These are phyloP conservation scores for Phoma sp. DNA, from an alignment of 2,329 filamentous ascomycete species.

Conservation along the genomic window DNA sequence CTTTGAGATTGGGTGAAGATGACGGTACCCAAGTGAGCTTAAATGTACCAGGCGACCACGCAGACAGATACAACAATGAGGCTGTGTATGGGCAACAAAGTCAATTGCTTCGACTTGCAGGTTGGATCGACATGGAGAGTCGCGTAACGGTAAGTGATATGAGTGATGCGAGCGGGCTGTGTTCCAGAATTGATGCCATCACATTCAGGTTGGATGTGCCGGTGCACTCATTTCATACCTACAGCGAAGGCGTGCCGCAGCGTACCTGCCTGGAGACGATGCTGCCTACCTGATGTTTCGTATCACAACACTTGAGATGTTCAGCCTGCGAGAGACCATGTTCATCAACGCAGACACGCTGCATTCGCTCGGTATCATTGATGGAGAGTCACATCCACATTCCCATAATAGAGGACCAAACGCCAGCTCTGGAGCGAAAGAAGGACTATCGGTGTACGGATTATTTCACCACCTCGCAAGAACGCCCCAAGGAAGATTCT, in stretches of 20 bases:
- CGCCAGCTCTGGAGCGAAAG: slow-evolving; percentile 71
- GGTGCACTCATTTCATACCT: slow-evolving; percentile 86
- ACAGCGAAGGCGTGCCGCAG: slow-evolving; percentile 69
- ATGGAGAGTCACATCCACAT: slow-evolving; percentile 83
- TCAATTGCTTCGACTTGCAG: slow-evolving; percentile 71
- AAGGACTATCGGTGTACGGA: slow-evolving; percentile 83
- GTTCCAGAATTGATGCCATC: slow-evolving; percentile 12
- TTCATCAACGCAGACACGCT: slow-evolving; percentile 84
- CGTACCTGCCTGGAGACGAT: slow-evolving; percentile 68
- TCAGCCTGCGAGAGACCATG: slow-evolving; percentile 71
- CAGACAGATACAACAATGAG: slow-evolving; percentile 50
- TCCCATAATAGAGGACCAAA: slow-evolving; percentile 76
- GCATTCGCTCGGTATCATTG: slow-evolving; percentile 82
- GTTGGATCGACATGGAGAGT: slow-evolving; percentile 77
- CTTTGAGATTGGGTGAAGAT: slow-evolving; percentile 61
- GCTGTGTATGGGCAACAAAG: slow-evolving; percentile 66
- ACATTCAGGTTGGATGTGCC: slow-evolving; percentile 74
- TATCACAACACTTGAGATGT: slow-evolving; percentile 74
- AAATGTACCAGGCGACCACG: slow-evolving; percentile 66
- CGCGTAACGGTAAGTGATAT: slow-evolving; percentile 63
- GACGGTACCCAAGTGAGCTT: slow-evolving; percentile 61
- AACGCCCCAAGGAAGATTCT: slow-evolving; percentile 78
- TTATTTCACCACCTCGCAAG: slow-evolving; percentile 77
- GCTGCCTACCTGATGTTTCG: slow-evolving; percentile 63
- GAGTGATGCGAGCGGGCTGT: not conserved